Base-by-base conservation (phyloP, 331 rosid genomes). In the Erythrophleum ivorense region DNA sequence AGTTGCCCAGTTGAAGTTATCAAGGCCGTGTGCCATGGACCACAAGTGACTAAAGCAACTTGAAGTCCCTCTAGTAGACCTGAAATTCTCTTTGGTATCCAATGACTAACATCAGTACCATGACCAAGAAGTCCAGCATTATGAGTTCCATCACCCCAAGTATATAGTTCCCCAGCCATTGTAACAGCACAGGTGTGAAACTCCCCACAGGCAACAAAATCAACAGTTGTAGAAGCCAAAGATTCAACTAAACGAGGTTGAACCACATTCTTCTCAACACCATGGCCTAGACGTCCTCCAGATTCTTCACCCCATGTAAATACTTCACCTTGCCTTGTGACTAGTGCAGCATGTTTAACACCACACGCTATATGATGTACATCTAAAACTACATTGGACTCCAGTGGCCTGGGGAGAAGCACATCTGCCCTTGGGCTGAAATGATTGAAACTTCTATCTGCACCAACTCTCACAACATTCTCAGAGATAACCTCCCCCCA, bases 251-350 rank as follows among this genome's bases (percentile, higher is more conserved):
- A 85, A 83, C 87, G 78, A 73, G 99, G 99, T 78, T 91, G 99
- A 83, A 84, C 78, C 80, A 92, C 91, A 87, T 92, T 95, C 84
- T 89, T 96, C 78, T 95, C 98, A 76, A 91, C 99, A 77, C 99
- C 99, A 86, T 96, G 99, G 78, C 99, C 99, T 62, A 96, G 99
- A 78, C 98, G 91, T 76, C 99, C 99, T 70, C 99, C 99, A 86
- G 98, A 96, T 87, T 96, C 99, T 86, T 96, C 99, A 33, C 99
- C 99, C 99, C 99, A 96, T 46, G 99, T 91, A 75, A 96, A 96
- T 60, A 94, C 78, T 80, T 92, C 99, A 80, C 98, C 98, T 86
- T 96, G 99, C 89, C 99, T 91, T 2, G 99, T 94, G 75, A 96
- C 98, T 54, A 96, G 84, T 70, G 98, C 95, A 71, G 98, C 94